Evolutionary conservation across 768 basidiomycete species (phyloP).

Genomic region (Chlorophyllum brunneum): DNA sequence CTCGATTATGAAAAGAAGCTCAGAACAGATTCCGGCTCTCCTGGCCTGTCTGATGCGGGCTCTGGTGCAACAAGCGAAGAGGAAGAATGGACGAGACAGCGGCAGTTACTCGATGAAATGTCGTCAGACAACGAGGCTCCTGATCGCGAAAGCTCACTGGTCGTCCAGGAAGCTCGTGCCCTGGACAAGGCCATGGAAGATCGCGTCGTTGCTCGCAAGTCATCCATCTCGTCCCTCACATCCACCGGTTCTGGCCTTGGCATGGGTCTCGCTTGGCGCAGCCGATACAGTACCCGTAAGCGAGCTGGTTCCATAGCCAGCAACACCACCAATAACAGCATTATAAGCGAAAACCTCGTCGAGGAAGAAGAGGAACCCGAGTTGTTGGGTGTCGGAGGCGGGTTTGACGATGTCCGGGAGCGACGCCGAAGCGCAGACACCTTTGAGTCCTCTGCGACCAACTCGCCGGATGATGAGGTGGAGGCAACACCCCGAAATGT

Average conservation of each 20-base stretch:
- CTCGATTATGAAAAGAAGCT: conserved; percentile 85
- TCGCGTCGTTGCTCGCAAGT: conserved; percentile 70
- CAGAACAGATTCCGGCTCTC: conserved; percentile 45
- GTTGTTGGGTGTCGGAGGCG: conserved; percentile 63
- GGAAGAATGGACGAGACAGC: conserved; percentile 77
- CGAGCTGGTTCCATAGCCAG: conserved; percentile 77
- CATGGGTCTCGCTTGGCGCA: conserved; percentile 65
- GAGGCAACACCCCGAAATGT: conserved; percentile 25
- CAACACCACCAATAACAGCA: conserved; percentile 59
- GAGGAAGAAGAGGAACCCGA: conserved; percentile 81
- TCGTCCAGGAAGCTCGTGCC: conserved; percentile 76
- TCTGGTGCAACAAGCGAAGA: conserved; percentile 51
- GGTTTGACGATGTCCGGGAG: conserved; percentile 50
- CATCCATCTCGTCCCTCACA: conserved; percentile 60
- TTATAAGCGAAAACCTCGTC: conserved; percentile 75
- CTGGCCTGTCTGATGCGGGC: conserved; percentile 42
- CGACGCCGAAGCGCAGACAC: conserved; percentile 30
- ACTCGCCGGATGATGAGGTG: conserved; percentile 42
- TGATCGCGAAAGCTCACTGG: conserved; percentile 50
- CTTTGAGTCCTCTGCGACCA: conserved; percentile 35
- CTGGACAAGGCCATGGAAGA: conserved; percentile 89
- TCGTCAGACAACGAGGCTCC: conserved; percentile 41
- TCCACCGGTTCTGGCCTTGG: conserved; percentile 55
- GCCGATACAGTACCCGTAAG: conserved; percentile 60
- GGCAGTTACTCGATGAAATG: conserved; percentile 55